Evolutionary conservation across 2,329 filamentous ascomycete genomes (phyloP).

Genomic region (Fusarium oligoseptatum): DNA sequence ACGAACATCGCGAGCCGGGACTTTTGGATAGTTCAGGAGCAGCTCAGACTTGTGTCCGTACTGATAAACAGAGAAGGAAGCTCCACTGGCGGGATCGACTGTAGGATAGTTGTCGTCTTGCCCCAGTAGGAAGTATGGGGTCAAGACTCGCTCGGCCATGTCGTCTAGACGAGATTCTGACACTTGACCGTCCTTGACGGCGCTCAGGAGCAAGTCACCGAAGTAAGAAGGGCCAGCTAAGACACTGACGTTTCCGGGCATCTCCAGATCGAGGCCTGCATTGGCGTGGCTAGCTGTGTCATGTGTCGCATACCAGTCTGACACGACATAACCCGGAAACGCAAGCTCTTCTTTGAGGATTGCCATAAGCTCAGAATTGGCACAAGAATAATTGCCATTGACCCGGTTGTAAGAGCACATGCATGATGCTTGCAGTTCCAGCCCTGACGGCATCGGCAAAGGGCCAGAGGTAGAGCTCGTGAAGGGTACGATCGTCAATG

Average conservation of each 20-base stretch:
- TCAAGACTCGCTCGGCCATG: constrained; percentile 53
- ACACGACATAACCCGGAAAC: constrained; percentile 62
- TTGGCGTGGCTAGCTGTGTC: constrained; percentile 51
- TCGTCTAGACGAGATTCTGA: constrained; percentile 54
- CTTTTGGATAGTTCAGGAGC: background rate
- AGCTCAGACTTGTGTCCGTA: background rate
- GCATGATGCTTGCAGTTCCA: background rate
- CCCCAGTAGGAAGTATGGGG: constrained; percentile 66
- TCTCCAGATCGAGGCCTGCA: constrained; percentile 60
- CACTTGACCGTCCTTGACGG: background rate
- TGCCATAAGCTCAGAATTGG: background rate
- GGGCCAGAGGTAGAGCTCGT: constrained; percentile 10
- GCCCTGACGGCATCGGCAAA: background rate
- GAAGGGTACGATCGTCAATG: constrained; percentile 47
- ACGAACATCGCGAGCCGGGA: constrained; percentile 47
- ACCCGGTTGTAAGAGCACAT: background rate
- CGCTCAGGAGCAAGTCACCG: background rate
- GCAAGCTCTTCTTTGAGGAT: background rate
- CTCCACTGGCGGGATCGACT: constrained; percentile 2
- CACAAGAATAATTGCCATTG: background rate
- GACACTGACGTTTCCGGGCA: constrained; percentile 59
- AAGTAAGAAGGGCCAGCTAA: background rate
- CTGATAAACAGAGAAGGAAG: background rate
- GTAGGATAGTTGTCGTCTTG: constrained; percentile 61
- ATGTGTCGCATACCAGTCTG: constrained; percentile 60